These are phyloP conservation scores for Mycothermus thermophilus DNA, from an alignment of 495 filamentous ascomycete genomes.

Conservation along the genomic window DNA sequence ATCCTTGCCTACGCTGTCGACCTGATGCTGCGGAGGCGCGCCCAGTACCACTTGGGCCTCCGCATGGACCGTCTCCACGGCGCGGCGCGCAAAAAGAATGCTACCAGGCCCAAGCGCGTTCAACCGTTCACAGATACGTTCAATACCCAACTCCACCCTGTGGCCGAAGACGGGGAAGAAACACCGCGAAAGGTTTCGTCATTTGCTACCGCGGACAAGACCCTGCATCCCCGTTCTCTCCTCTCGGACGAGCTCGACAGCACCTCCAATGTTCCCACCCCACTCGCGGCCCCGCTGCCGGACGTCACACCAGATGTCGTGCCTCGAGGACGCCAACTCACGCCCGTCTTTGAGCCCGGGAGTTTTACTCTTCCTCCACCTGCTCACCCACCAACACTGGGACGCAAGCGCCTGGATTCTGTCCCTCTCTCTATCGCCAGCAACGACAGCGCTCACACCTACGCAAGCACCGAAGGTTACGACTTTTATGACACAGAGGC, in stretches of 20 bases:
- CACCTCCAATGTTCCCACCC: conserved; percentile 67
- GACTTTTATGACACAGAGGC: conserved; percentile 44
- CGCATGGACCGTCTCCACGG: conserved; percentile 22
- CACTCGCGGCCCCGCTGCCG: conserved; percentile 53
- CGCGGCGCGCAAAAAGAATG: conserved; percentile 12
- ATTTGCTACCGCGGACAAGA: conserved; percentile 13
- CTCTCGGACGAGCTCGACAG: conserved; percentile 47
- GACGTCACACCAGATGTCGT: no score
- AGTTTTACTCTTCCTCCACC: conserved; percentile 29
- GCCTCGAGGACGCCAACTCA: no score
- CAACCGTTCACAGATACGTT: no score
- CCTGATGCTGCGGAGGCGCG: conserved; percentile 44
- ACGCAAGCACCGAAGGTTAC: conserved; percentile 39
- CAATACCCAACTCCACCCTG: no score
- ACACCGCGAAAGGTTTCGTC: conserved; percentile 26
- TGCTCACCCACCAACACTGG: conserved; percentile 14
- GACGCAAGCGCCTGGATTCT: conserved; percentile 30
- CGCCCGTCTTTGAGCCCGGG: no score
- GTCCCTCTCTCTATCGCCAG: conserved; percentile 29
- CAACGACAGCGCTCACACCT: conserved; percentile 27
- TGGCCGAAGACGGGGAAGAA: conserved; percentile 24
- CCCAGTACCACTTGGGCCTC: conserved; percentile 38
- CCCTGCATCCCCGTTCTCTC: conserved; percentile 20
- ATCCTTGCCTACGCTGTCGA: conserved; percentile 49
- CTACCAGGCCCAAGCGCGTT: conserved; percentile 10